phyloP scores from a whole-genome alignment of 2,329 filamentous ascomycete species.

The Nakataea oryzae region DNA sequence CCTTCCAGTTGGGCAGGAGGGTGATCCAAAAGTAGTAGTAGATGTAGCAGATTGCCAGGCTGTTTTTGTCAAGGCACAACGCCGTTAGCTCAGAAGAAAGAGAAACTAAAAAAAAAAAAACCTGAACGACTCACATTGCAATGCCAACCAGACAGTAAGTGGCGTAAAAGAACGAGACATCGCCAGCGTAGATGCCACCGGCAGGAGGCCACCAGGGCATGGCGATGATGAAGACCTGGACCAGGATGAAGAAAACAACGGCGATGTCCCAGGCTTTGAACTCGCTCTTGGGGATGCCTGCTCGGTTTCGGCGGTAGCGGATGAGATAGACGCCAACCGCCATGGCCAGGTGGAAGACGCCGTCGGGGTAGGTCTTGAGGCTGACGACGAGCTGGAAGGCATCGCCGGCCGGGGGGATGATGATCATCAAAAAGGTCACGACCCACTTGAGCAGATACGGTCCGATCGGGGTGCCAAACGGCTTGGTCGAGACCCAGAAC shows the following conservation, averaged over 20 bases:
- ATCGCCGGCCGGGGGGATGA: constrained; percentile 50
- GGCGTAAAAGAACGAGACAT: constrained; percentile 65
- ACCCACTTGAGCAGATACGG: constrained; percentile 47
- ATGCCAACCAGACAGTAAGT: constrained; percentile 58
- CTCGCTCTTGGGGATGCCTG: constrained; percentile 34
- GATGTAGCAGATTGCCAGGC: constrained; percentile 27
- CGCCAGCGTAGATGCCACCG: constrained; percentile 46
- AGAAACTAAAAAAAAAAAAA: neutral
- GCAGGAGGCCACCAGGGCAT: constrained; percentile 65
- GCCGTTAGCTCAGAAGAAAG: neutral
- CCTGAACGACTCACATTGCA: constrained; percentile 39
- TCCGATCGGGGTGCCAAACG: constrained; percentile 51
- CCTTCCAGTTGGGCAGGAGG: constrained; percentile 27
- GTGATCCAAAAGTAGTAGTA: constrained; percentile 41
- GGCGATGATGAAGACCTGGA: constrained; percentile 51
- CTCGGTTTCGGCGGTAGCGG: constrained; percentile 39
- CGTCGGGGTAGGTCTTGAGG: constrained; percentile 45
- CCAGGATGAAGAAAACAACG: constrained; percentile 47
- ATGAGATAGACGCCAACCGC: constrained; percentile 47
- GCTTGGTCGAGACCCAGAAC: constrained; percentile 51
- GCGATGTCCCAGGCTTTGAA: constrained; percentile 50
- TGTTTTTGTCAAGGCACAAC: neutral
- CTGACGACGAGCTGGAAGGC: constrained; percentile 57
- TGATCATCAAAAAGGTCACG: constrained; percentile 47
- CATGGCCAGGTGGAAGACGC: constrained; percentile 47